Evolutionary conservation across 257 asterid species (phyloP), one percentile per base, ranked within the genome.

Genomic region (Thymus mandschuricus): DNA sequence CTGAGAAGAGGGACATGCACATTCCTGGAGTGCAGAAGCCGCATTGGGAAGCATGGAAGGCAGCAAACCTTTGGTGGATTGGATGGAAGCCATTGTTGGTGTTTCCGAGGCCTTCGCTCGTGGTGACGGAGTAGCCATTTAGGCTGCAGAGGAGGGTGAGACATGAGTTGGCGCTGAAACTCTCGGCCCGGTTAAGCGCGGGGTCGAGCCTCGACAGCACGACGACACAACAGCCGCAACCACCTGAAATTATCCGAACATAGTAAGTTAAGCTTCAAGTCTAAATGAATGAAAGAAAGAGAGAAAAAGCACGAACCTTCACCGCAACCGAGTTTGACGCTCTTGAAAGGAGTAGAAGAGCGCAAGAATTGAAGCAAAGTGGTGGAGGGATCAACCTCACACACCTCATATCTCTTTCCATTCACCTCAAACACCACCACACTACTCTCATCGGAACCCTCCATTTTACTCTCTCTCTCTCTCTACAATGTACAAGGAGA

Each of bases 311-410:
- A 89, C 21, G 21, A 21, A 21, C 98, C 96, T 88, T 89, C 94
- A n/a, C 96, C 96, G 62, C 98, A 92, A 35, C 91, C 83, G 62
- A 92, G 98, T 80, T 92, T 92, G 71, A 76, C 86, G 73, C 98
- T 88, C 80, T 92, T 92, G 84, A 85, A 88, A 76, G 80, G 83
- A 34, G 97, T 89, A 1, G 66, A 49, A 21, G 84, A 66, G 33
- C 95, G 90, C 86, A 85, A 75, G 70, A 88, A 92, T 3, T 89
- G 74, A 34, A 92, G 88, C 82, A 92, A 68, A 70, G 96, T 86
- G 15, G 91, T 88, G 33, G 95, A 84, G 43, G 97, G 86, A 5
- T 89, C 88, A 38, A 82, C 10, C 4, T 68, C 72, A 3, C 82
- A 35, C 10, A 89, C 69, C 81, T 86, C 96, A 74, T 77, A 92